Conservation (phyloP, 441 rosid genomes). For the Populus hybrid region DNA sequence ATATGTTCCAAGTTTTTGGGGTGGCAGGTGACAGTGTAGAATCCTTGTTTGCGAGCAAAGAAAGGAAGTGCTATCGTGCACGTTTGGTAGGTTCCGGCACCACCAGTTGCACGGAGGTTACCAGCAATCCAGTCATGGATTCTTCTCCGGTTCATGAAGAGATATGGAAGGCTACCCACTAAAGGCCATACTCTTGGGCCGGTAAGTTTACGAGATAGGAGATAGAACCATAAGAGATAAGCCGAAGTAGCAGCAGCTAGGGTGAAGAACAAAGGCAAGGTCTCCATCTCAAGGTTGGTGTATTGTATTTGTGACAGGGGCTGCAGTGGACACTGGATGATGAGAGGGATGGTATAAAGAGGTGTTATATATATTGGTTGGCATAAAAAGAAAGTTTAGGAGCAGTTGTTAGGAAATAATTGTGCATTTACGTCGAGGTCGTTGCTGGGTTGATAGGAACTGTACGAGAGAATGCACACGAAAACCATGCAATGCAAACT, state of each 20-base stretch:
- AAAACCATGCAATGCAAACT: constrained; percentile 20
- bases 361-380: constrained; percentile 22
- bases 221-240: constrained; percentile 76
- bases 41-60: constrained; percentile 67
- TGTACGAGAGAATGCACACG: constrained; percentile 9
- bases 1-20: too few relatives aligned
- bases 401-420: constrained; percentile 50
- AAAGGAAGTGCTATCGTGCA: constrained; percentile 73
- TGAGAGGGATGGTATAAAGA: constrained; percentile 13
- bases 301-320: not conserved
- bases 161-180: constrained; percentile 68
- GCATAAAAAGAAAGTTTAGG: constrained; percentile 38
- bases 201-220: constrained; percentile 55
- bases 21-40: constrained; percentile 88
- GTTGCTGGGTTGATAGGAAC: constrained; percentile 45
- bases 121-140: constrained; percentile 84
- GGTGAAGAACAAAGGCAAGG: constrained; percentile 26
- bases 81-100: constrained; percentile 76
- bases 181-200: constrained; percentile 75
- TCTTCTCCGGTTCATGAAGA: constrained; percentile 53
- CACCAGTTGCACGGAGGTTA: constrained; percentile 68
- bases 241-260: constrained; percentile 37
- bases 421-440: not conserved
- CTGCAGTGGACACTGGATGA: not conserved
- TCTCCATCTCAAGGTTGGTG: constrained; percentile 37